These are phyloP conservation scores for Leccinum obscurum DNA, from an alignment of 768 basidiomycete genomes.

Conservation along the genomic window DNA sequence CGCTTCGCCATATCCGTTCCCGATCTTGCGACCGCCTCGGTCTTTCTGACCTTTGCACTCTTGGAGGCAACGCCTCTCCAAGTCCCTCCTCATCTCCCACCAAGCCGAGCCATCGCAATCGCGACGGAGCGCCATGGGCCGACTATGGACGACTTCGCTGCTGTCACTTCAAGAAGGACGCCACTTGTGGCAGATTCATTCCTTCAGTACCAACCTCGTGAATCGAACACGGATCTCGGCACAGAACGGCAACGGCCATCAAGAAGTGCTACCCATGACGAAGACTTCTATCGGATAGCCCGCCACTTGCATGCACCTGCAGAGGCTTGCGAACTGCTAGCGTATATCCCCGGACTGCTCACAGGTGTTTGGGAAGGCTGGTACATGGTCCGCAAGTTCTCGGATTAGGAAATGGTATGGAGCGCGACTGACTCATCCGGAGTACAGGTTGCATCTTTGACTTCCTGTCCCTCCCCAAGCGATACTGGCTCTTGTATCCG, in stretches of 20 bases:
- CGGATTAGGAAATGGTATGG: constrained; percentile 12
- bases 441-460: constrained; percentile 30
- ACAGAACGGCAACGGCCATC: constrained; percentile 34
- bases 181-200: constrained; percentile 51
- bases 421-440: constrained; percentile 15
- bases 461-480: constrained; percentile 16
- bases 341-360: constrained; percentile 46
- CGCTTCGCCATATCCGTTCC: constrained; percentile 32
- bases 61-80: constrained; percentile 45
- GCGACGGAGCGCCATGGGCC: constrained; percentile 49
- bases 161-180: constrained; percentile 43
- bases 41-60: constrained; percentile 54
- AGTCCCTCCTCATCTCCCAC: constrained; percentile 52
- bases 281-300: constrained; percentile 40
- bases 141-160: constrained; percentile 52
- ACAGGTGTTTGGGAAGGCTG: constrained; percentile 62
- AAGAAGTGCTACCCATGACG: constrained; percentile 36
- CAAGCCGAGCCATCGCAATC: constrained; percentile 45
- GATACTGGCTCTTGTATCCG: constrained; percentile 8
- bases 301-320: constrained; percentile 13
- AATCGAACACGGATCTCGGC: constrained; percentile 33
- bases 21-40: constrained; percentile 44
- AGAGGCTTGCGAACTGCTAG: constrained; percentile 28
- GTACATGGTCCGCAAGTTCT: constrained; percentile 48
- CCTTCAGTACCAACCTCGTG: constrained; percentile 25